A percentile compares a stretch with the other conserved stretches of the same genome.
Conservation (phyloP, 1,284 basidiomycete genomes). For the Cystobasidium sp. region DNA sequence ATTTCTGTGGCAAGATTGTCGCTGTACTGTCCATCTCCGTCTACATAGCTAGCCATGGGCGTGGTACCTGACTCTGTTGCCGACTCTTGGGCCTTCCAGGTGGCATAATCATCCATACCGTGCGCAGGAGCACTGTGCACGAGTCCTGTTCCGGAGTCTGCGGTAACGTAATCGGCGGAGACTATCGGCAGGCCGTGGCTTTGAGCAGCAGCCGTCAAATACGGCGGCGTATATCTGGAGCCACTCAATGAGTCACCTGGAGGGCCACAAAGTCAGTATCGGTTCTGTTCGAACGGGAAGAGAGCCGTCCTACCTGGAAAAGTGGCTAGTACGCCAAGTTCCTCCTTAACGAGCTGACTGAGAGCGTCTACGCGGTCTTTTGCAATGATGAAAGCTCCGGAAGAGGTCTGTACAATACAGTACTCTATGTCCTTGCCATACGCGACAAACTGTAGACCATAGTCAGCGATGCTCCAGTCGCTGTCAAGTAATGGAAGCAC, state of each 20-base stretch:
- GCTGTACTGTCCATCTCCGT: conserved; percentile 77
- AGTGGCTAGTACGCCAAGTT: conserved; percentile 61
- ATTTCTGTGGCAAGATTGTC: conserved; percentile 59
- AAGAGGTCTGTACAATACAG: conserved; percentile 62
- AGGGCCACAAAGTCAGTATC: conserved; percentile 61
- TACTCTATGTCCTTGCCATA: conserved; percentile 64
- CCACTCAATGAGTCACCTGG: conserved; percentile 63
- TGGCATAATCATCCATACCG: conserved; percentile 87
- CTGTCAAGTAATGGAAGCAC: not conserved
- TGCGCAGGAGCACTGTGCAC: conserved; percentile 97
- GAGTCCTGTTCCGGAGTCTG: conserved; percentile 89
- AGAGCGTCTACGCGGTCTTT: conserved; percentile 68
- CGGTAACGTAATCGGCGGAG: conserved; percentile 71
- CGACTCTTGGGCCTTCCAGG: conserved; percentile 61
- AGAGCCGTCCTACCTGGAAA: conserved; percentile 62
- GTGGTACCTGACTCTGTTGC: not conserved
- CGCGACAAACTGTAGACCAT: conserved; percentile 20
- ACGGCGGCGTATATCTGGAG: conserved; percentile 71
- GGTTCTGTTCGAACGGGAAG: not conserved
- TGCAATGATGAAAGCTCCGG: conserved; percentile 67
- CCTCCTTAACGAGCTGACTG: conserved; percentile 56
- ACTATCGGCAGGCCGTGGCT: conserved; percentile 59
- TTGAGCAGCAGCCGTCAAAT: conserved; percentile 55
- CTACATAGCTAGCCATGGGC: conserved; percentile 72
- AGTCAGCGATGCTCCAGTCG: not conserved